These are phyloP conservation scores for Urtica urens DNA, from an alignment of 306 rosid species.

Conservation along the genomic window DNA sequence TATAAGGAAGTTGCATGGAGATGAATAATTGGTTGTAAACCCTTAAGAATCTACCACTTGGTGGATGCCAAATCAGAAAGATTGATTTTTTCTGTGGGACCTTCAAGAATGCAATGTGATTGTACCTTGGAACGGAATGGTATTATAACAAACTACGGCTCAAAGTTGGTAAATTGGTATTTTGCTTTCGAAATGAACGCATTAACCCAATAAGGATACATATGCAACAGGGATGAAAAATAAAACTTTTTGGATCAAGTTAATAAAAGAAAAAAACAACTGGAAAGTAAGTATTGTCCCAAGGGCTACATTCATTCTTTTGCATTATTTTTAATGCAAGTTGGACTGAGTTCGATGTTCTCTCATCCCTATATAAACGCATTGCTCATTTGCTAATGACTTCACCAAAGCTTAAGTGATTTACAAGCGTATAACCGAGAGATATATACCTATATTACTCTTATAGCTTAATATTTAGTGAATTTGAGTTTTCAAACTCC, in stretches of 20 bases:
- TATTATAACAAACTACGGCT: conserved; percentile 17
- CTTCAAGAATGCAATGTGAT: conserved; percentile 14
- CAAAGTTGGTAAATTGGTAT: conserved; percentile 12
- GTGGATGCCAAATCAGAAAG: conserved; percentile 91
- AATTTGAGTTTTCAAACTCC: conserved; percentile 13
- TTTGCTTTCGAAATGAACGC: neutral
- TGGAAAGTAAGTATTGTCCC: conserved; percentile 27
- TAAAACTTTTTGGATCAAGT: conserved; percentile 16
- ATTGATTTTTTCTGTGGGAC: conserved; percentile 30
- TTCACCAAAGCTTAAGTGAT: conserved; percentile 16
- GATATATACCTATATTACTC: neutral
- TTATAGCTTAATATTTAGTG: neutral
- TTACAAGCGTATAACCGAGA: conserved; percentile 6
- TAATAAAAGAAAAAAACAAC: conserved; percentile 28
- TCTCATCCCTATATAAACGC: conserved; percentile 30
- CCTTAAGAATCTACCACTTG: conserved; percentile 39
- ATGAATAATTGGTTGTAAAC: conserved; percentile 57
- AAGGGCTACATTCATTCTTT: conserved; percentile 9
- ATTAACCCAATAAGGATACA: conserved; percentile 19
- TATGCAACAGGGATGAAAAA: conserved; percentile 25
- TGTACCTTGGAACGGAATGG: conserved; percentile 26
- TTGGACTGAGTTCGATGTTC: conserved; percentile 3
- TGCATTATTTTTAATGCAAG: conserved; percentile 13
- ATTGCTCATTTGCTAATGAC: conserved; percentile 4
- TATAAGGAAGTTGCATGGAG: conserved; percentile 20